A percentile compares a stretch with the other conserved stretches of the same genome.
These are phyloP conservation scores for Tetrapisispora namnaoensis DNA, from an alignment of 805 yeast species.

Conservation along the genomic window DNA sequence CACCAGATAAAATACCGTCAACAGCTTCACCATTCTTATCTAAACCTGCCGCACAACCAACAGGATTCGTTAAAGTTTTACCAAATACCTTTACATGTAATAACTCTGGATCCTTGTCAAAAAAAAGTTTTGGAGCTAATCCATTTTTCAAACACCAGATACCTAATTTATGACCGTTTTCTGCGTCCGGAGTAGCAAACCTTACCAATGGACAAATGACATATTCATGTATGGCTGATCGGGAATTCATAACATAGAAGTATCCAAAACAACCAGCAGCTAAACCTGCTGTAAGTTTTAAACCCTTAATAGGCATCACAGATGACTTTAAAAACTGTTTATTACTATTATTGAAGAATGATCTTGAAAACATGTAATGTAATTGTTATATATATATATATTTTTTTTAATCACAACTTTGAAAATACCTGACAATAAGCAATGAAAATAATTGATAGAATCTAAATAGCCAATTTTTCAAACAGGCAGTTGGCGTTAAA, in stretches of 20 bases:
- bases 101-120: constrained; percentile 41
- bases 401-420: not conserved
- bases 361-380: constrained; percentile 2
- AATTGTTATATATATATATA: not conserved
- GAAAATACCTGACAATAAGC: not conserved
- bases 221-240: constrained; percentile 77
- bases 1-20: constrained; percentile 65
- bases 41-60: constrained; percentile 92
- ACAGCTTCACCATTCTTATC: constrained; percentile 91
- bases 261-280: constrained; percentile 34
- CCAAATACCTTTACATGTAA: constrained; percentile 60
- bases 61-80: constrained; percentile 54
- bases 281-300: constrained; percentile 18
- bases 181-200: constrained; percentile 59
- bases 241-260: constrained; percentile 58
- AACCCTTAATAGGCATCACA: constrained; percentile 11
- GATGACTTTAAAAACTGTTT: constrained; percentile 11
- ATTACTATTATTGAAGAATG: constrained; percentile 4
- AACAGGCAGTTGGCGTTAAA: too few relatives aligned
- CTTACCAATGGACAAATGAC: constrained; percentile 71
- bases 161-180: constrained; percentile 72
- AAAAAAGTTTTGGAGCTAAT: constrained; percentile 49
- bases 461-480: too few relatives aligned
- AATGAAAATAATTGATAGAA: too few relatives aligned
- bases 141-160: constrained; percentile 61